Conservation (phyloP, 2,329 filamentous ascomycete genomes). For the Alternaria metachromatica region DNA sequence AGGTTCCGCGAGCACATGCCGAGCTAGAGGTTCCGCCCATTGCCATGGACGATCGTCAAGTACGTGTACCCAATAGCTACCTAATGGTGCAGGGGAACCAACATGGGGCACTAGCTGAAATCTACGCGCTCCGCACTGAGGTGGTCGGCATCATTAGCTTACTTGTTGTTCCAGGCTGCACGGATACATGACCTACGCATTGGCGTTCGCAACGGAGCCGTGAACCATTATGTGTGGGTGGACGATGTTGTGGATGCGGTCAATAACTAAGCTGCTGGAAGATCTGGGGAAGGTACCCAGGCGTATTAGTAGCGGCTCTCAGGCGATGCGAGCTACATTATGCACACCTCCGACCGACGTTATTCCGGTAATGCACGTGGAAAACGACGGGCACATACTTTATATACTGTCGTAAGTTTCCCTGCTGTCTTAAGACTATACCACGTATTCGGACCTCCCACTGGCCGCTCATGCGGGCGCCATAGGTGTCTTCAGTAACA, state of each 20-base stretch:
- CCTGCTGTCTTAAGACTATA: background rate
- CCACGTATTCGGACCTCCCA: background rate
- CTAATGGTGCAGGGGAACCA: constrained; percentile 6
- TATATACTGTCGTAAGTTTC: background rate
- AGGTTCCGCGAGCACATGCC: background rate
- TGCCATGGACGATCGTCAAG: constrained; percentile 1
- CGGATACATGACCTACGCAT: background rate
- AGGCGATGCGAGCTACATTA: constrained; percentile 1
- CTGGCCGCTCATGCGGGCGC: background rate
- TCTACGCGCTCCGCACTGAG: background rate
- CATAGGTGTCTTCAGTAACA: background rate
- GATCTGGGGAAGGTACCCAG: constrained; percentile 1
- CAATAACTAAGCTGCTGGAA: background rate
- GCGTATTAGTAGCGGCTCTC: background rate
- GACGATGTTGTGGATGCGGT: background rate
- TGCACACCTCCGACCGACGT: constrained; percentile 2
- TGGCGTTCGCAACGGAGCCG: background rate
- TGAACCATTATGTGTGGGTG: background rate
- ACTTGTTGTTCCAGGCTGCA: background rate
- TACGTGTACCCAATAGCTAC: constrained; percentile 5
- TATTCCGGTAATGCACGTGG: constrained; percentile 4
- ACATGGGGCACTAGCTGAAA: background rate
- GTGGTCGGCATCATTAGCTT: background rate
- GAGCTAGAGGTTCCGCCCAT: constrained; percentile 3
- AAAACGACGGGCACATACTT: background rate